A percentile compares a stretch with the other conserved stretches of the same genome.
phyloP scores from a whole-genome alignment of 1,139 yeast genomes.

The Debaryomycetaceae sp. region DNA sequence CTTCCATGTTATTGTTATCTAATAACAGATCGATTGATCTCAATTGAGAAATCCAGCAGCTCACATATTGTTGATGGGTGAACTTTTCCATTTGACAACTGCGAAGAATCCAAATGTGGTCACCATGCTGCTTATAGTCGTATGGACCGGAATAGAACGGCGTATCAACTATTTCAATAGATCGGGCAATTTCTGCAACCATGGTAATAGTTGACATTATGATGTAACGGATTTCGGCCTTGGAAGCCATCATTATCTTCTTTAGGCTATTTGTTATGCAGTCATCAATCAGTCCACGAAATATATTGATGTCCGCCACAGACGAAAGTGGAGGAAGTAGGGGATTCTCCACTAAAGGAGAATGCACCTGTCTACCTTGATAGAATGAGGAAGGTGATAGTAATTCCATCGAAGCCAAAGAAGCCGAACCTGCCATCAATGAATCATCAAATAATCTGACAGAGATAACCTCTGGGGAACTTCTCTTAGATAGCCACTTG shows the following conservation, averaged over 20 bases:
- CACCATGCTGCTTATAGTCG: background rate
- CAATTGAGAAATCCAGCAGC: slow-evolving; percentile 10
- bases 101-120: background rate
- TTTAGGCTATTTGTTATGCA: slow-evolving; percentile 19
- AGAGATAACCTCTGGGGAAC: background rate
- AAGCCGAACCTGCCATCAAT: background rate
- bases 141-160: background rate
- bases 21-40: slow-evolving; percentile 7
- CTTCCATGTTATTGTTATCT: slow-evolving; percentile 7
- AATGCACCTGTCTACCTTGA: slow-evolving; percentile 1
- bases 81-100: background rate
- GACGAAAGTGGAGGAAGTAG: slow-evolving; percentile 26
- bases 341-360: slow-evolving; percentile 18
- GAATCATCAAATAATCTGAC: background rate
- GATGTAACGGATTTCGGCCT: slow-evolving; percentile 3
- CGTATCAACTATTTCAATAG: background rate
- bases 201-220: slow-evolving; percentile 9
- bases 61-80: slow-evolving; percentile 5
- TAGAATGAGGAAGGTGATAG: background rate
- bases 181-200: background rate
- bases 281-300: slow-evolving; percentile 31
- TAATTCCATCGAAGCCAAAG: background rate
- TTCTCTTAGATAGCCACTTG: slow-evolving; percentile 8
- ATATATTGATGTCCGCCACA: slow-evolving; percentile 25
- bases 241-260: slow-evolving; percentile 1